Evolutionary conservation across 1,284 basidiomycete species (phyloP).

Genomic region (Heliocybe sulcata): DNA sequence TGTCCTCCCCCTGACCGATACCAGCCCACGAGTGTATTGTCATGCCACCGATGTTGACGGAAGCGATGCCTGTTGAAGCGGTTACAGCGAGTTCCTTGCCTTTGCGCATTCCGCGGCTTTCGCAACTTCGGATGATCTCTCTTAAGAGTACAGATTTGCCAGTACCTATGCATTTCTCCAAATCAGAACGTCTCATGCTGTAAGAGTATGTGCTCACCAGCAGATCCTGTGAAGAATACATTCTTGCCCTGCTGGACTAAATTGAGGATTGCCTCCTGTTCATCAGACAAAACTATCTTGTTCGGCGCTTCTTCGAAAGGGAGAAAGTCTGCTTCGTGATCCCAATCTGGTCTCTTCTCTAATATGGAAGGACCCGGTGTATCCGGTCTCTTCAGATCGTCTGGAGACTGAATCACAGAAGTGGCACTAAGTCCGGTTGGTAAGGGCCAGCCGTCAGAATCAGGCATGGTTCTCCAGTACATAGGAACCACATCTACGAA

Average conservation of each 20-base stretch:
- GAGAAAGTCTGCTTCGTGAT: neutral
- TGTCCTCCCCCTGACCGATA: slow-evolving; percentile 78
- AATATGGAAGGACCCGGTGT: no score
- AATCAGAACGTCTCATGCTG: slow-evolving; percentile 1
- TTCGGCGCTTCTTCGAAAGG: neutral
- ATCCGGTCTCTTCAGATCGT: no score
- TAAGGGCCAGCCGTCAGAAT: no score
- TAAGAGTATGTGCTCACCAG: slow-evolving; percentile 37
- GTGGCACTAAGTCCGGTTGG: no score
- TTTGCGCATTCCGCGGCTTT: slow-evolving; percentile 7
- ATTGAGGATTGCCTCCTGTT: slow-evolving; percentile 52
- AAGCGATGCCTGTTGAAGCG: slow-evolving; percentile 82
- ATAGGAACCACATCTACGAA: no score
- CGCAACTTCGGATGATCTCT: slow-evolving; percentile 65
- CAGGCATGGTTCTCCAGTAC: no score
- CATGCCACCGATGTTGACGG: slow-evolving; percentile 89
- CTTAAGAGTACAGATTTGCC: slow-evolving; percentile 94
- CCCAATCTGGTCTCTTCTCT: no score
- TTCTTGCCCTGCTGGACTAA: slow-evolving; percentile 52
- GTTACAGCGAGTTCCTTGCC: slow-evolving; percentile 42
- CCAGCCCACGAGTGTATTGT: slow-evolving; percentile 94
- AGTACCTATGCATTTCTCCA: slow-evolving; percentile 55
- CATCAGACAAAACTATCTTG: slow-evolving; percentile 27
- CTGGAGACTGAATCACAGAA: neutral
- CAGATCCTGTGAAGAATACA: slow-evolving; percentile 80